Conservation (phyloP, 1,139 yeast species). For the Yamadazyma trypodendri region DNA sequence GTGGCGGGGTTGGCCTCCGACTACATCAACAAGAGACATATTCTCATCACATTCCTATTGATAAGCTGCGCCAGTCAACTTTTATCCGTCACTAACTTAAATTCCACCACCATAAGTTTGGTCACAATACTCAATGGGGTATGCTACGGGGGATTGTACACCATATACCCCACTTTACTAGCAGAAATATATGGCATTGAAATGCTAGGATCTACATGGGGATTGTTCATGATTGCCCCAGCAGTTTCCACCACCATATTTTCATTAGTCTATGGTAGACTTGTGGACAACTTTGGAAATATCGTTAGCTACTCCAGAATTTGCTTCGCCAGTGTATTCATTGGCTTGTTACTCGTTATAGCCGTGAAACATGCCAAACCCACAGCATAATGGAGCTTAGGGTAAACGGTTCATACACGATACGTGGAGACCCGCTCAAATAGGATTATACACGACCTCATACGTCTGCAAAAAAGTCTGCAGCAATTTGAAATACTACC, state of each 20-base stretch:
- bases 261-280: conserved; percentile 69
- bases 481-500: too few species aligned
- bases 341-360: conserved; percentile 22
- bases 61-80: conserved; percentile 47
- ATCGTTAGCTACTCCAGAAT: conserved; percentile 34
- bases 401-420: neutral
- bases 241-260: conserved; percentile 77
- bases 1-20: conserved; percentile 69
- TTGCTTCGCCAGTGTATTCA: conserved; percentile 28
- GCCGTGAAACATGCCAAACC: neutral
- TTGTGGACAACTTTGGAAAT: conserved; percentile 46
- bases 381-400: conserved; percentile 1
- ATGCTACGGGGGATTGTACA: conserved; percentile 81
- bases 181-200: conserved; percentile 89
- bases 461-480: neutral
- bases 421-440: too few species aligned
- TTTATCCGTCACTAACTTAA: conserved; percentile 10
- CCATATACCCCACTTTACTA: conserved; percentile 79
- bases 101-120: conserved; percentile 5
- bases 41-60: conserved; percentile 39
- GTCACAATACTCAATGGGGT: conserved; percentile 63
- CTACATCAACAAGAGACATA: conserved; percentile 36
- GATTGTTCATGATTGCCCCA: conserved; percentile 86
- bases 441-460: neutral
- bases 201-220: conserved; percentile 92